These are phyloP conservation scores for Penicillium chermesinum DNA, from an alignment of 495 filamentous ascomycete genomes.

Conservation along the genomic window DNA sequence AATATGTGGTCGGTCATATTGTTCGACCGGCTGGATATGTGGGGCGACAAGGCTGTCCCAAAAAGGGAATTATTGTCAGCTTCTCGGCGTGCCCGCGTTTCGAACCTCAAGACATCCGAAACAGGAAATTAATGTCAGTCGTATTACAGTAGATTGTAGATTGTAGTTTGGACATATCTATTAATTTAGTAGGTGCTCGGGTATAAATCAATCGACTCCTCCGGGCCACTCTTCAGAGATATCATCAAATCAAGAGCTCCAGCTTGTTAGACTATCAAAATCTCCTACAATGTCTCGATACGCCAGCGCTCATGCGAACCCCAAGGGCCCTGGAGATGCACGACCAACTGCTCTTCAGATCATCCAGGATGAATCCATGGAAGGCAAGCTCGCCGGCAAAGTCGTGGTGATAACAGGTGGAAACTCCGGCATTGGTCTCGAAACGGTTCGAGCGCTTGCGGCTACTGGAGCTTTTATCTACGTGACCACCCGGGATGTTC, in stretches of 20 bases:
- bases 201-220: too few species aligned
- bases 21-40: neutral
- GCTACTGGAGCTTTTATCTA: slow-evolving; percentile 46
- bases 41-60: too few species aligned
- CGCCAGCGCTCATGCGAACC: slow-evolving; percentile 30
- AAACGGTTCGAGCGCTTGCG: slow-evolving; percentile 42
- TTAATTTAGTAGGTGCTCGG: too few species aligned
- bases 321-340: slow-evolving; percentile 47
- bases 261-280: neutral
- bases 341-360: slow-evolving; percentile 52
- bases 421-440: slow-evolving; percentile 47
- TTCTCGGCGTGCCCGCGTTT: neutral
- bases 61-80: neutral
- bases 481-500: slow-evolving; percentile 33
- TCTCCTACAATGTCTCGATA: slow-evolving; percentile 19
- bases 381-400: slow-evolving; percentile 33
- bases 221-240: too few species aligned
- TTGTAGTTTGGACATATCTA: too few species aligned
- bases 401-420: slow-evolving; percentile 46
- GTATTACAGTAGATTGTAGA: neutral
- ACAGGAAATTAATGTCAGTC: neutral
- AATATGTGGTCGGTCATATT: neutral
- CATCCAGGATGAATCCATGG: slow-evolving; percentile 41
- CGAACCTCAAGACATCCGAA: neutral
- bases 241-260: neutral